Evolutionary conservation across 768 basidiomycete genomes (phyloP).

Genomic region (Podaxis mareebaensis): DNA sequence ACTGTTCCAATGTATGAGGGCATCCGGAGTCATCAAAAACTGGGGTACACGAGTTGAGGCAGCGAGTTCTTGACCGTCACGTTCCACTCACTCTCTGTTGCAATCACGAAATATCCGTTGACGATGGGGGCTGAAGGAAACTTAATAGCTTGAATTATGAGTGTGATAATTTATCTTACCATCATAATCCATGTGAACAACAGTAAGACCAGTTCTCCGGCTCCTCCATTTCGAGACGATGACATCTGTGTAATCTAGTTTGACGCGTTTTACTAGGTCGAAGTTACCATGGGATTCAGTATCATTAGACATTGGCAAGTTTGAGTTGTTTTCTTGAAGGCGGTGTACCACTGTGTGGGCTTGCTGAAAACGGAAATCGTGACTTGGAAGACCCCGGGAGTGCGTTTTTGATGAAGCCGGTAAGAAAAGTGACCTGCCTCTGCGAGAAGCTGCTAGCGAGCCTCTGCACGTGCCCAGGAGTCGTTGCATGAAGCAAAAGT

Average conservation of each 20-base stretch:
- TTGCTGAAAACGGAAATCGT: conserved; percentile 31
- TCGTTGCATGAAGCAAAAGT: conserved; percentile 33
- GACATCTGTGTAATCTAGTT: conserved; percentile 80
- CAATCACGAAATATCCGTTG: conserved; percentile 88
- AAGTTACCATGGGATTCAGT: conserved; percentile 69
- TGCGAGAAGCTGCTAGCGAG: conserved; percentile 20
- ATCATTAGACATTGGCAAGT: conserved; percentile 29
- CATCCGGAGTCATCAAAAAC: conserved; percentile 95
- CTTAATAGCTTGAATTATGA: conserved; percentile 21
- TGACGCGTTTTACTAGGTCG: conserved; percentile 75
- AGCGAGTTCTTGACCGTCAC: not conserved
- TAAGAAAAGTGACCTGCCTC: conserved; percentile 18
- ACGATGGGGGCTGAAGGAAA: conserved; percentile 71
- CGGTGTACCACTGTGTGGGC: conserved; percentile 24
- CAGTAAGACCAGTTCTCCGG: conserved; percentile 79
- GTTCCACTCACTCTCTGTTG: conserved; percentile 72
- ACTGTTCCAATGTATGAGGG: conserved; percentile 97
- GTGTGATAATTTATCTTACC: conserved; percentile 44
- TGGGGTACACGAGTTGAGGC: conserved; percentile 28
- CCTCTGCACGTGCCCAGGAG: conserved; percentile 29
- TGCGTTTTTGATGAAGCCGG: conserved; percentile 18
- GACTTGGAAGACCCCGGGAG: conserved; percentile 18
- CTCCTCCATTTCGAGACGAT: conserved; percentile 88
- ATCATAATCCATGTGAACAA: conserved; percentile 91
- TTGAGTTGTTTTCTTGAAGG: conserved; percentile 10